Conservation (phyloP, 352 stramenopile species). For the Phytophthora cryptogea region DNA sequence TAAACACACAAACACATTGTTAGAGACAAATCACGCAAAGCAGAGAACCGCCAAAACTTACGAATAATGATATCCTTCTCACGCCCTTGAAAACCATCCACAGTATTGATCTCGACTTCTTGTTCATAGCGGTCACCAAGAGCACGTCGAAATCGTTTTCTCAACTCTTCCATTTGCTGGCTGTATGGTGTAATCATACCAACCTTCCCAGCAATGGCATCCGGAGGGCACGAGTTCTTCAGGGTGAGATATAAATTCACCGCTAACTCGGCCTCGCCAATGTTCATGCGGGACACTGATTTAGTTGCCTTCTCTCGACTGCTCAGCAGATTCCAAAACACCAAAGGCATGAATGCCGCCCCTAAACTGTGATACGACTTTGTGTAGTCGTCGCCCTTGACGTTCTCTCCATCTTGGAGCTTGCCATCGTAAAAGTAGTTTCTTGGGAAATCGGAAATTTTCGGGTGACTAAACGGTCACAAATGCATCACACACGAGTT, state of each 20-base stretch:
- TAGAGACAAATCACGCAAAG: constrained; percentile 3
- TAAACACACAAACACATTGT: constrained; percentile 14
- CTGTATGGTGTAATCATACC: constrained; percentile 91
- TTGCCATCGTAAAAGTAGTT: constrained; percentile 88
- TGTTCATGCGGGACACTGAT: constrained; percentile 82
- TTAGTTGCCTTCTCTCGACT: constrained; percentile 74
- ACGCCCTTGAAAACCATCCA: constrained; percentile 92
- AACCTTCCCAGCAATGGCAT: constrained; percentile 79
- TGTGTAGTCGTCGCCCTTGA: constrained; percentile 59
- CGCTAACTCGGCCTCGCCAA: constrained; percentile 79
- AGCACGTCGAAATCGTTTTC: constrained; percentile 52
- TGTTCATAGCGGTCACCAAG: constrained; percentile 74
- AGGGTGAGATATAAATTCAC: constrained; percentile 90
- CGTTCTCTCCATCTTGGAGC: constrained; percentile 85
- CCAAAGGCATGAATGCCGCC: constrained; percentile 73
- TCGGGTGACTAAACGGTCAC: constrained; percentile 56
- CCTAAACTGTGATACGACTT: constrained; percentile 84
- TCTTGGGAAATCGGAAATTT: constrained; percentile 83
- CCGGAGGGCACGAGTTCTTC: constrained; percentile 80
- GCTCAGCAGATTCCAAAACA: constrained; percentile 87
- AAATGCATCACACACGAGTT: constrained; percentile 14
- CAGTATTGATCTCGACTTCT: constrained; percentile 92
- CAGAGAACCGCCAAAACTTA: constrained; percentile 40
- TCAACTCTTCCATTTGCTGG: constrained; percentile 90
- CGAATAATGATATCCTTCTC: constrained; percentile 93